Percentiles rank a stretch among this genome's conserved stretches.
Evolutionary conservation across 2,329 filamentous ascomycete genomes (phyloP).

Genomic region (Epichloe baconii): DNA sequence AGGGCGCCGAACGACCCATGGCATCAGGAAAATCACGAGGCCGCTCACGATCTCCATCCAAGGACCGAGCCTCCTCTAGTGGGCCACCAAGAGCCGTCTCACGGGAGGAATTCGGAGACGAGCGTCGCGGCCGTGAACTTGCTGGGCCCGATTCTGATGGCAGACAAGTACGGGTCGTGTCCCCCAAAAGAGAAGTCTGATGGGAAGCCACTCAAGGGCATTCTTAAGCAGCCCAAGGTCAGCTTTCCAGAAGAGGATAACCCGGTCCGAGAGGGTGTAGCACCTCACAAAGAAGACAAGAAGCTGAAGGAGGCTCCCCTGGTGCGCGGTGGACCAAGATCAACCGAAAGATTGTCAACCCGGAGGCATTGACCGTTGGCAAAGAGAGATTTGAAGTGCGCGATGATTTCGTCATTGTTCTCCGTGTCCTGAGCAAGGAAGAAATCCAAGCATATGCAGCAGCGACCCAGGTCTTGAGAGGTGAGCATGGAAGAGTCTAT

Average conservation of each 20-base stretch:
- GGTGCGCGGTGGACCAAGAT: slow-evolving; percentile 92
- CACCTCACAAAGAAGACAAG: slow-evolving; percentile 80
- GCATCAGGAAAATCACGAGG: slow-evolving; percentile 3
- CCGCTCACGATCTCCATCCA: slow-evolving; percentile 10
- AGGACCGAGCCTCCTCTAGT: slow-evolving; percentile 7
- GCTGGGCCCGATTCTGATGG: slow-evolving; percentile 22
- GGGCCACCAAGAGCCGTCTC: slow-evolving; percentile 6
- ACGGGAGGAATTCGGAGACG: slow-evolving; percentile 11
- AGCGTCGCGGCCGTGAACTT: slow-evolving; percentile 30
- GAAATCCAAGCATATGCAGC: slow-evolving; percentile 82
- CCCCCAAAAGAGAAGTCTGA: slow-evolving; percentile 49
- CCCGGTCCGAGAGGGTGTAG: slow-evolving; percentile 76
- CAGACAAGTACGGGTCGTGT: slow-evolving; percentile 53
- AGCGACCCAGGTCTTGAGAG: slow-evolving; percentile 69
- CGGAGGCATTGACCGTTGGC: slow-evolving; percentile 71
- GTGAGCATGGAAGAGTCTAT: slow-evolving; percentile 29
- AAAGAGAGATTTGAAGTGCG: slow-evolving; percentile 85
- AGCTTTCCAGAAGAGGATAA: slow-evolving; percentile 81
- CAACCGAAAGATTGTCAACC: slow-evolving; percentile 75
- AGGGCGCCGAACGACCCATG: neutral
- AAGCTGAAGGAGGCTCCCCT: slow-evolving; percentile 59
- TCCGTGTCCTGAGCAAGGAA: slow-evolving; percentile 74
- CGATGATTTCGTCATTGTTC: slow-evolving; percentile 86
- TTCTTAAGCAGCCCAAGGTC: slow-evolving; percentile 67
- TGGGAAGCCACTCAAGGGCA: slow-evolving; percentile 63